A percentile compares a stretch with the other conserved stretches of the same genome.
Evolutionary conservation across 139 green algal genomes (phyloP).

Genomic region (Astrephomene gubernaculifera): DNA sequence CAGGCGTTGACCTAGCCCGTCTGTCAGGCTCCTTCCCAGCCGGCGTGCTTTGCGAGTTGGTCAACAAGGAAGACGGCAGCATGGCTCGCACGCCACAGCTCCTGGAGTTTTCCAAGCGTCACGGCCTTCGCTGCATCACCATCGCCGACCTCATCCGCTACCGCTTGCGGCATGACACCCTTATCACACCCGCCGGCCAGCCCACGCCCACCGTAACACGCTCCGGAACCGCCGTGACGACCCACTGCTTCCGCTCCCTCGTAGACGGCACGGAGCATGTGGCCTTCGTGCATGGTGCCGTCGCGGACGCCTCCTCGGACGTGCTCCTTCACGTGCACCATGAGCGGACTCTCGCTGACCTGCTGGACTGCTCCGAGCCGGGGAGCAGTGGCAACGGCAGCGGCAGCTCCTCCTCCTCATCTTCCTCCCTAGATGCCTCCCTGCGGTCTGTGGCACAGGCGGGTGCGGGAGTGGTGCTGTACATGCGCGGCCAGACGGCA

Average conservation of each 20-base stretch:
- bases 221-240: slow-evolving; percentile 58
- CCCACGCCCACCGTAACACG: slow-evolving; percentile 34
- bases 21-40: slow-evolving; percentile 90
- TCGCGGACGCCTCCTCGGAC: slow-evolving; percentile 12
- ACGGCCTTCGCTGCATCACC: slow-evolving; percentile 91
- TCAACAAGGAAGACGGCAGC: slow-evolving; percentile 84
- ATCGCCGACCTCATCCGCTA: slow-evolving; percentile 92
- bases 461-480: slow-evolving; percentile 72
- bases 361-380: slow-evolving; percentile 19
- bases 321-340: slow-evolving; percentile 38
- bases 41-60: slow-evolving; percentile 96
- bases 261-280: slow-evolving; percentile 74
- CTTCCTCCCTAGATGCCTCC: slow-evolving; percentile 60
- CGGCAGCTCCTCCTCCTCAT: slow-evolving; percentile 36
- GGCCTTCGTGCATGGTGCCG: slow-evolving; percentile 68
- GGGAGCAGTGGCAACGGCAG: slow-evolving; percentile 11
- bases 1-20: slow-evolving; percentile 90
- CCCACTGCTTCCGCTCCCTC: slow-evolving; percentile 62
- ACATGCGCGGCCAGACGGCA: slow-evolving; percentile 60
- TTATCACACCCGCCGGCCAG: slow-evolving; percentile 9
- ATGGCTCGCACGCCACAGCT: slow-evolving; percentile 92
- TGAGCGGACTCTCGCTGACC: slow-evolving; percentile 37
- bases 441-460: slow-evolving; percentile 53
- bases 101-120: slow-evolving; percentile 80
- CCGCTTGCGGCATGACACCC: slow-evolving; percentile 59